Conservation (phyloP, 192 early-diverging fungal species). For the Dispira simplex region DNA sequence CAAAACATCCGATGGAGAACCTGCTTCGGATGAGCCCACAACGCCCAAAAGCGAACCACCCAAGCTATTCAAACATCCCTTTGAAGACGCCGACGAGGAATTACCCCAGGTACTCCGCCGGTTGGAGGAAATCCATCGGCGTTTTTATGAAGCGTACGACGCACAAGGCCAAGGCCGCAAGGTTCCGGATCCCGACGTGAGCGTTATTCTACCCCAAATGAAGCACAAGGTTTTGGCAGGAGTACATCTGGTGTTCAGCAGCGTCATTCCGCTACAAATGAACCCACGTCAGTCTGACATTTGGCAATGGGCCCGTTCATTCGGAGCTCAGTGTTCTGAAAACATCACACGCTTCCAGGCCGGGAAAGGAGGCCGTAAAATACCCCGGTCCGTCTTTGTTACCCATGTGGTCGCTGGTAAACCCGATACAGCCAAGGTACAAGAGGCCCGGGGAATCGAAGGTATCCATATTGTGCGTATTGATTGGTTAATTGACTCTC, state of each 20-base stretch:
- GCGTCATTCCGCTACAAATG: slow-evolving; percentile 56
- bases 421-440: slow-evolving; percentile 62
- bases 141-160: slow-evolving; percentile 44
- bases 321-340: slow-evolving; percentile 64
- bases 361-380: neutral
- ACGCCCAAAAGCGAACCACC: slow-evolving; percentile 16
- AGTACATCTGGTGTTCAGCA: slow-evolving; percentile 57
- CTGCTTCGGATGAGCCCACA: neutral
- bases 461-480: slow-evolving; percentile 18
- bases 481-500: slow-evolving; percentile 53
- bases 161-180: slow-evolving; percentile 2
- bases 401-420: slow-evolving; percentile 87
- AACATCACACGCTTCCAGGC: slow-evolving; percentile 23
- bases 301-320: slow-evolving; percentile 62
- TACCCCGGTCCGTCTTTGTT: slow-evolving; percentile 23
- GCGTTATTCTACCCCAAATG: slow-evolving; percentile 39
- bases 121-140: slow-evolving; percentile 46
- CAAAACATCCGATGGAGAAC: slow-evolving; percentile 14
- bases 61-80: slow-evolving; percentile 17
- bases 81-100: slow-evolving; percentile 43
- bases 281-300: slow-evolving; percentile 50
- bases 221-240: slow-evolving; percentile 49
- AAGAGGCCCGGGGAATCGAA: slow-evolving; percentile 32
- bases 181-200: slow-evolving; percentile 16
- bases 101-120: slow-evolving; percentile 32